Percentiles rank a stretch among this genome's conserved stretches.
These are phyloP conservation scores for Goffeauzyma gilvescens DNA, from an alignment of 768 basidiomycete species.

Conservation along the genomic window DNA sequence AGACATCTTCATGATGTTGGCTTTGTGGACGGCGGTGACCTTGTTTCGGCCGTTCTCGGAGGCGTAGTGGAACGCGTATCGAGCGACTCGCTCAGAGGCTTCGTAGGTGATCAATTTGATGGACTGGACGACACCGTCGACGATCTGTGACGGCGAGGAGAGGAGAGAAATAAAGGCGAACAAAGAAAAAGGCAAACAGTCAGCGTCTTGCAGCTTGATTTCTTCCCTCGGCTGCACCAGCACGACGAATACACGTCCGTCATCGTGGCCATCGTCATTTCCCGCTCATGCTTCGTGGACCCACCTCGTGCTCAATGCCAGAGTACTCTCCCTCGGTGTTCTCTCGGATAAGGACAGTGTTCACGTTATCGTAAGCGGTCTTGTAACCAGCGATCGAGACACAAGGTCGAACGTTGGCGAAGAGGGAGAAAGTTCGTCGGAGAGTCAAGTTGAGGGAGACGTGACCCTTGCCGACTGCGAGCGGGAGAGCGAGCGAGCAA, in stretches of 20 bases:
- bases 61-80: slow-evolving; percentile 98
- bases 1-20: slow-evolving; percentile 99
- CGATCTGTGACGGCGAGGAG: slow-evolving; percentile 39
- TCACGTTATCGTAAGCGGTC: slow-evolving; percentile 94
- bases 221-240: no score
- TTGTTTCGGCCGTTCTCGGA: slow-evolving; percentile 63
- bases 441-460: slow-evolving; percentile 94
- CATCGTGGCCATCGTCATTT: no score
- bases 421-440: slow-evolving; percentile 90
- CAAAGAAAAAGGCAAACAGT: background rate
- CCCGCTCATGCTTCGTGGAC: slow-evolving; percentile 12
- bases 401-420: slow-evolving; percentile 96
- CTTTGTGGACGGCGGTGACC: slow-evolving; percentile 98
- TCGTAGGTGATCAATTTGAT: slow-evolving; percentile 99
- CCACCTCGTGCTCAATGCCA: slow-evolving; percentile 94
- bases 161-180: background rate
- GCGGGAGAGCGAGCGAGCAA: no score
- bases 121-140: slow-evolving; percentile 95
- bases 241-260: no score
- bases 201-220: background rate
- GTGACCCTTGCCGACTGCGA: slow-evolving; percentile 86
- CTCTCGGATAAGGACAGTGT: slow-evolving; percentile 94
- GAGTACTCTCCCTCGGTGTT: slow-evolving; percentile 99
- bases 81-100: slow-evolving; percentile 92
- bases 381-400: slow-evolving; percentile 89